A percentile compares a stretch with the other conserved stretches of the same genome.
These are phyloP conservation scores for Hippophae tibetana DNA, from an alignment of 306 rosid genomes.

Conservation along the genomic window DNA sequence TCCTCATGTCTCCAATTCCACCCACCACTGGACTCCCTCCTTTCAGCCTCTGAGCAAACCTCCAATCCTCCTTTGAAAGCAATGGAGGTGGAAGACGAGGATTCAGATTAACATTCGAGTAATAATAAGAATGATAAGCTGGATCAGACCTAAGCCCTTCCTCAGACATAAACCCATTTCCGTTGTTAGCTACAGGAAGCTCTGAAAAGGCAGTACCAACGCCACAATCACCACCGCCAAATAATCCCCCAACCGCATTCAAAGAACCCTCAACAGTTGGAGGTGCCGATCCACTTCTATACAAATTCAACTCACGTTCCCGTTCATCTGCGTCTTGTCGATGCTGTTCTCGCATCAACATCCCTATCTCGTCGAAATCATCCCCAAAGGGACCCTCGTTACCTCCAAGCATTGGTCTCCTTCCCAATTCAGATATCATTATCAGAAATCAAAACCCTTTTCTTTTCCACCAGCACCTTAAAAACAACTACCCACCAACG, in stretches of 20 bases:
- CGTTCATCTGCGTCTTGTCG: slow-evolving; percentile 66
- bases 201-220: slow-evolving; percentile 29
- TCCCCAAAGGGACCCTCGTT: slow-evolving; percentile 81
- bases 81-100: slow-evolving; percentile 84
- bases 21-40: slow-evolving; percentile 57
- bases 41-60: slow-evolving; percentile 61
- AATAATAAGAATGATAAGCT: slow-evolving; percentile 63
- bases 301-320: slow-evolving; percentile 60
- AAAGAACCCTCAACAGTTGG: slow-evolving; percentile 85
- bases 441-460: background rate
- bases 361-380: slow-evolving; percentile 81
- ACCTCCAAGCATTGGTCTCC: slow-evolving; percentile 64
- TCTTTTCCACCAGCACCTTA: slow-evolving; percentile 4
- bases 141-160: slow-evolving; percentile 95
- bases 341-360: slow-evolving; percentile 74
- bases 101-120: slow-evolving; percentile 73
- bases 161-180: slow-evolving; percentile 59
- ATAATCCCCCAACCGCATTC: slow-evolving; percentile 71
- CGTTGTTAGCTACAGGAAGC: slow-evolving; percentile 40
- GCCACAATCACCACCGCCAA: slow-evolving; percentile 25
- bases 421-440: slow-evolving; percentile 78
- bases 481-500: slow-evolving; percentile 5
- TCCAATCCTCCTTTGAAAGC: slow-evolving; percentile 86
- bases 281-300: slow-evolving; percentile 93
- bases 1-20: slow-evolving; percentile 79